A percentile compares a stretch with the other conserved stretches of the same genome.
Conservation (phyloP, 169 alveolate species). For the Neospora caninum region DNA sequence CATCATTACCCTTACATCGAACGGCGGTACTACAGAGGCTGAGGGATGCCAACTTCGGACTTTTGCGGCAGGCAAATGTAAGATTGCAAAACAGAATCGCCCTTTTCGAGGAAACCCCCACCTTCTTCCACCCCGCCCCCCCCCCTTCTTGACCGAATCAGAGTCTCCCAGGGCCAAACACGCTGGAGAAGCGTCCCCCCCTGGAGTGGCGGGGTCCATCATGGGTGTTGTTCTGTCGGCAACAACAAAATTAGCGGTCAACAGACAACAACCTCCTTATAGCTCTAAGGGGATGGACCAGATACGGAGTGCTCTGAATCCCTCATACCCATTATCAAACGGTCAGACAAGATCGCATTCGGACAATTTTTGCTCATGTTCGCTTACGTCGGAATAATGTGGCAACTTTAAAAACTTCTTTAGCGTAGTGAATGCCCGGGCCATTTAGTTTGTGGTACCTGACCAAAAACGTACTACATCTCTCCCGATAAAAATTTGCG, state of each 20-base stretch:
- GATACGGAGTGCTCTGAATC: constrained; percentile 53
- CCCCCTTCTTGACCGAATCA: too few species aligned
- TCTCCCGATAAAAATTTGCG: not conserved
- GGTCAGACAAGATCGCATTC: constrained; percentile 34
- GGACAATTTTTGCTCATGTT: constrained; percentile 35
- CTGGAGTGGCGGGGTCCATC: not conserved
- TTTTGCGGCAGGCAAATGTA: not conserved
- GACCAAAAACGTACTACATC: too few species aligned
- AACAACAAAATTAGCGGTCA: not conserved
- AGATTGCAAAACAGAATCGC: not conserved
- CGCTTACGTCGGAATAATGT: not conserved
- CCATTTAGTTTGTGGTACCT: too few species aligned
- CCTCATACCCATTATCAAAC: constrained; percentile 40
- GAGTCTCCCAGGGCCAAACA: not conserved
- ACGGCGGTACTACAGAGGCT: not conserved
- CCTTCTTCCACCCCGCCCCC: not conserved
- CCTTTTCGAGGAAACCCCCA: not conserved
- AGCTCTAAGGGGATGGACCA: not conserved
- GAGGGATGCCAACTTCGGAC: not conserved
- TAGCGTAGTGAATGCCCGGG: too few species aligned
- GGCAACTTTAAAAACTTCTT: too few species aligned
- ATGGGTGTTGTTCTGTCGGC: not conserved
- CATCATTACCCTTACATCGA: too few species aligned
- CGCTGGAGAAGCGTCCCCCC: not conserved
- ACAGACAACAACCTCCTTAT: not conserved